Base-by-base conservation (phyloP, 257 asterid genomes). In the Solanum verrucosum region DNA sequence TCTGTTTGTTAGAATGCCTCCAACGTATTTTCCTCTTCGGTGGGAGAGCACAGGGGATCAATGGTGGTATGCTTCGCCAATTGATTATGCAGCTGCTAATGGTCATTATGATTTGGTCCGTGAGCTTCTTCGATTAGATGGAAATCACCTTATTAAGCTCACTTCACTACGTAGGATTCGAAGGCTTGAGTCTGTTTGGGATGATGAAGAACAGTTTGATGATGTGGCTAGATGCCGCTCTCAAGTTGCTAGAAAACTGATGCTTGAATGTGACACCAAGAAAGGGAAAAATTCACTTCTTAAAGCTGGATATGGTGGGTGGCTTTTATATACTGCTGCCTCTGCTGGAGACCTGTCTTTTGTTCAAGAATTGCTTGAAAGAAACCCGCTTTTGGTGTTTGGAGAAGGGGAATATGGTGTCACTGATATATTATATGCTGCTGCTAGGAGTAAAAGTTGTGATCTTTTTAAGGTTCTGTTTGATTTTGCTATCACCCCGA, bases 31-130 rank as follows among this genome's bases (percentile, higher is more conserved):
- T 87, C 99, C 99, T 82, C 95, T 97, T 7, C 89, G 99, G 72
- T 97, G 99, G 99, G 99, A 97, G 87, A 96, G 99, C 95, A 95
- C 99, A 71, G 99, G 99, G 38, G 99, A 97, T n/a, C 99, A 96
- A n/a, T 97, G 99, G 99, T 97, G 99, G 99, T 97, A 94, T 87
- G 99, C 98, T 23, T 95, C 99, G 67, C 99, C 99, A 34, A 94
- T 97, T 63, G 99, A 97, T 44, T 97, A 94, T 93, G 99, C 99
- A 2, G 99, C 98, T 14, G 99, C 99, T 56, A 97, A 96, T 87
- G 99, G 99, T 27, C 98, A 96, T 92, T 96, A 92, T 90, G 99
- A 97, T 44, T 49, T 96, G 67, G 98, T 96, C 78, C 90, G 97
- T 9, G 96, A 97, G 88, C 98, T 97, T 83, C 98, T 97, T 90